Conservation (phyloP, 768 basidiomycete genomes). For the Leccinum disarticulatum region DNA sequence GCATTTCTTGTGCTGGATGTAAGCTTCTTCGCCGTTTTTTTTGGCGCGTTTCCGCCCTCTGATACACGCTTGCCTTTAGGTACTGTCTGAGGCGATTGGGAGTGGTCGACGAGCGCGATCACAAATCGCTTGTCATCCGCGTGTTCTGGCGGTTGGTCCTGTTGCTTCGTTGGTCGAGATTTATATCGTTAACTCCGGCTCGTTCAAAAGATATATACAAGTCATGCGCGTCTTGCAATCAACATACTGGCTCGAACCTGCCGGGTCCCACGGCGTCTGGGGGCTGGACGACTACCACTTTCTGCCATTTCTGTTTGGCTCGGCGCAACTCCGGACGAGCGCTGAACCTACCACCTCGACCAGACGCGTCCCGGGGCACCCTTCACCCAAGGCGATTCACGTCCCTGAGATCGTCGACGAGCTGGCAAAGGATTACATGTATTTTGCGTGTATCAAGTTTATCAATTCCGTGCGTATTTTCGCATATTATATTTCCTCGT, state of each 20-base stretch:
- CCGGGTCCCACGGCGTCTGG: slow-evolving; percentile 99
- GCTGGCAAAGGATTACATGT: too few species aligned
- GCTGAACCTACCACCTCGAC: slow-evolving; percentile 1
- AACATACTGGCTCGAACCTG: slow-evolving; percentile 96
- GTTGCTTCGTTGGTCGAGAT: not conserved
- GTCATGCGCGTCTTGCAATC: slow-evolving; percentile 88
- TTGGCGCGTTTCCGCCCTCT: not conserved
- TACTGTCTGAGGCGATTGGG: slow-evolving; percentile 77
- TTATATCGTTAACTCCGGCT: not conserved
- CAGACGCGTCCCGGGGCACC: slow-evolving; percentile 53
- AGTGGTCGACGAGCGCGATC: slow-evolving; percentile 62
- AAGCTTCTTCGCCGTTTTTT: slow-evolving; percentile 29
- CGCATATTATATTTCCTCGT: too few species aligned
- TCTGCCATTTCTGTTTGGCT: slow-evolving; percentile 85
- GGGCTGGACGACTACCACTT: slow-evolving; percentile 98
- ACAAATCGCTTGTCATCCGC: slow-evolving; percentile 70
- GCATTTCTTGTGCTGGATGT: slow-evolving; percentile 98
- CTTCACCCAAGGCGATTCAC: slow-evolving; percentile 50
- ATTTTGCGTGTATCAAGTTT: too few species aligned
- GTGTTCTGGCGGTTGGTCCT: slow-evolving; percentile 82
- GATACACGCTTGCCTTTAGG: slow-evolving; percentile 40
- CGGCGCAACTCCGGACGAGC: slow-evolving; percentile 58
- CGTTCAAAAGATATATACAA: slow-evolving; percentile 56
- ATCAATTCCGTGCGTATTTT: too few species aligned
- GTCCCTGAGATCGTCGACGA: too few species aligned